A percentile compares a stretch with the other conserved stretches of the same genome.
Conservation (phyloP, 805 yeast species). For the Pichia sporocuriosa region DNA sequence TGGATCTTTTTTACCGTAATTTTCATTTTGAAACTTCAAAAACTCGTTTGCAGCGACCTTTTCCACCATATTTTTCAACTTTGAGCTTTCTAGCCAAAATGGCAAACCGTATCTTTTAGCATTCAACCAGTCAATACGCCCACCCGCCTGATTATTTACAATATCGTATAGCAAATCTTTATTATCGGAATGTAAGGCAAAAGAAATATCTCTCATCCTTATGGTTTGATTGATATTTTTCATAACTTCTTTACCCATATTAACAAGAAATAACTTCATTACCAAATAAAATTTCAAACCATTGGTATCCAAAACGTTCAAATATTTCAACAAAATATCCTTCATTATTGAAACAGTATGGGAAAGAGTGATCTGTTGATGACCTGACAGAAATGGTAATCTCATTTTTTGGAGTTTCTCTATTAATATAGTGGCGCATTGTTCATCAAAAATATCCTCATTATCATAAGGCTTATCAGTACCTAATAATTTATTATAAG, state of each 20-base stretch:
- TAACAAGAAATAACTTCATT: conserved; percentile 52
- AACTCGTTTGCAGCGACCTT: conserved; percentile 68
- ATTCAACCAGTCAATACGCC: conserved; percentile 47
- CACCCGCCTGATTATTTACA: conserved; percentile 33
- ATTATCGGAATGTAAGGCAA: conserved; percentile 83
- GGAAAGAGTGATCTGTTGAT: conserved; percentile 79
- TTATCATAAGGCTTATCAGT: conserved; percentile 19
- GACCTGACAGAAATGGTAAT: conserved; percentile 78
- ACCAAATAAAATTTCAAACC: conserved; percentile 71
- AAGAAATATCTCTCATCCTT: conserved; percentile 73
- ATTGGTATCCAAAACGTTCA: conserved; percentile 46
- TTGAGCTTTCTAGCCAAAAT: conserved; percentile 56
- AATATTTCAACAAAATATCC: conserved; percentile 42
- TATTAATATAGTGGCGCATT: conserved; percentile 40
- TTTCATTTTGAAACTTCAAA: conserved; percentile 30
- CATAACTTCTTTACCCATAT: conserved; percentile 26
- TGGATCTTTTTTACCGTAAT: conserved; percentile 56
- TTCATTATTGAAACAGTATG: conserved; percentile 60
- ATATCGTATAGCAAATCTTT: conserved; percentile 56
- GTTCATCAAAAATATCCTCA: conserved; percentile 14
- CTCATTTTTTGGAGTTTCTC: conserved; percentile 58
- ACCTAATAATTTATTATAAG: neutral
- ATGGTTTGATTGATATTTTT: conserved; percentile 30
- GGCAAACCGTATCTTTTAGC: conserved; percentile 57
- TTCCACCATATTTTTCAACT: conserved; percentile 52